Evolutionary conservation across 139 green algal genomes (phyloP).

Genomic region (Chlamydomonas applanata): DNA sequence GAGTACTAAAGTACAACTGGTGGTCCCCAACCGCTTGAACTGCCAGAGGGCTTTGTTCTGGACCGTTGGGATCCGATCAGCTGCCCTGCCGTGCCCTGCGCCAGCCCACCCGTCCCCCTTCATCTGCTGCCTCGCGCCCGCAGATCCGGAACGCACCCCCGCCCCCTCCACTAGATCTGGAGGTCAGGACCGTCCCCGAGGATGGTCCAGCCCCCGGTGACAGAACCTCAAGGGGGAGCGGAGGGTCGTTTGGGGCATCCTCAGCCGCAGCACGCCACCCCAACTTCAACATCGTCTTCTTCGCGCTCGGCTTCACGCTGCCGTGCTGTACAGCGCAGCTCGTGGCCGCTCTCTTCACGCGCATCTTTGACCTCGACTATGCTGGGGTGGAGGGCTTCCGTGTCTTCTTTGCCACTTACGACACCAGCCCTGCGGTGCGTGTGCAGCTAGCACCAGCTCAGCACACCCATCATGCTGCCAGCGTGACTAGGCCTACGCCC

Average conservation of each 20-base stretch:
- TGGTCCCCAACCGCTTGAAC: too few relatives aligned
- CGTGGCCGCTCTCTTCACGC: constrained; percentile 47
- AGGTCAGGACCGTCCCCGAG: too few relatives aligned
- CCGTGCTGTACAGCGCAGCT: constrained; percentile 42
- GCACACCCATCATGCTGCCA: too few relatives aligned
- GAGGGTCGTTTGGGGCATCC: too few relatives aligned
- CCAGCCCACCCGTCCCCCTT: too few relatives aligned
- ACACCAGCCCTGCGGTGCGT: background rate
- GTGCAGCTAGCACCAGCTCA: background rate
- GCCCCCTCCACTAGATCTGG: constrained; percentile 1
- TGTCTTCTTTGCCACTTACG: constrained; percentile 23
- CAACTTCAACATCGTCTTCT: constrained; percentile 49
- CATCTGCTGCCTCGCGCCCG: background rate
- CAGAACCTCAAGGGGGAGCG: too few relatives aligned
- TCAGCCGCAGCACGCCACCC: constrained; percentile 8
- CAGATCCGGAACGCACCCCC: constrained; percentile 10
- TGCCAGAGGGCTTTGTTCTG: too few relatives aligned
- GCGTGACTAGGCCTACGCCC: background rate
- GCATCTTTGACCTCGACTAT: constrained; percentile 37
- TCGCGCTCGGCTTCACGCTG: constrained; percentile 44
- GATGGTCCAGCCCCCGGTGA: too few relatives aligned
- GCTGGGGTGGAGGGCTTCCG: background rate
- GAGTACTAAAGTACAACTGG: too few relatives aligned
- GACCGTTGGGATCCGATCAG: too few relatives aligned
- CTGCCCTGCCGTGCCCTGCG: too few relatives aligned